Conservation (phyloP, 2,329 filamentous ascomycete species). For the Colletotrichum sansevieriae region DNA sequence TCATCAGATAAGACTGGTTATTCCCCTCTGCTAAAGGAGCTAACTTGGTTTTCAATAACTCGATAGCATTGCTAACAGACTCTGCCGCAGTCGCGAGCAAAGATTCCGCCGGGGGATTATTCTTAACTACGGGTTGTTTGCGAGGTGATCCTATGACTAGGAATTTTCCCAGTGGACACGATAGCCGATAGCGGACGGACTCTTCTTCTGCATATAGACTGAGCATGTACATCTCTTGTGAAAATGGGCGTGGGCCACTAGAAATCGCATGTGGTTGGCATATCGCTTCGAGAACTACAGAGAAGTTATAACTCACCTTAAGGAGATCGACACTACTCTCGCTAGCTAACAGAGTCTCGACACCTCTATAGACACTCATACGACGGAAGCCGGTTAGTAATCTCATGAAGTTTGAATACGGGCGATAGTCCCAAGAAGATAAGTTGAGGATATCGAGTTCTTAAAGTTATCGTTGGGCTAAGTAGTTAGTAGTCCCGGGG, state of each 20-base stretch:
- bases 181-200: not conserved
- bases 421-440: not conserved
- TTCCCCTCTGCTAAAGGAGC: not conserved
- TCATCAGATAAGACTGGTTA: not conserved
- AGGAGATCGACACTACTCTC: not conserved
- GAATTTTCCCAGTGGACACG: not conserved
- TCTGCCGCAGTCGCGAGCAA: not conserved
- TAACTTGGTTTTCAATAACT: not conserved
- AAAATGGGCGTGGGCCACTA: not conserved
- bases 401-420: not conserved
- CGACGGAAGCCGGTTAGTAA: not conserved
- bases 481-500: not conserved
- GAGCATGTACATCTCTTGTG: not conserved
- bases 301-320: not conserved
- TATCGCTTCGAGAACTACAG: fast-evolving
- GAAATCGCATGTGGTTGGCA: not conserved
- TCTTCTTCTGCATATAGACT: not conserved
- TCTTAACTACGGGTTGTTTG: fast-evolving
- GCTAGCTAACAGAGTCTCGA: not conserved
- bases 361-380: not conserved
- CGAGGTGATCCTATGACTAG: not conserved
- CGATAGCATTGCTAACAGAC: not conserved
- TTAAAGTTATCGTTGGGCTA: too few species aligned
- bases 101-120: not conserved
- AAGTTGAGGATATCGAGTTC: not conserved